A percentile compares a stretch with the other conserved stretches of the same genome.
These are phyloP conservation scores for Tetratostichococcus sp. DNA, from an alignment of 139 green algal species.

Conservation along the genomic window DNA sequence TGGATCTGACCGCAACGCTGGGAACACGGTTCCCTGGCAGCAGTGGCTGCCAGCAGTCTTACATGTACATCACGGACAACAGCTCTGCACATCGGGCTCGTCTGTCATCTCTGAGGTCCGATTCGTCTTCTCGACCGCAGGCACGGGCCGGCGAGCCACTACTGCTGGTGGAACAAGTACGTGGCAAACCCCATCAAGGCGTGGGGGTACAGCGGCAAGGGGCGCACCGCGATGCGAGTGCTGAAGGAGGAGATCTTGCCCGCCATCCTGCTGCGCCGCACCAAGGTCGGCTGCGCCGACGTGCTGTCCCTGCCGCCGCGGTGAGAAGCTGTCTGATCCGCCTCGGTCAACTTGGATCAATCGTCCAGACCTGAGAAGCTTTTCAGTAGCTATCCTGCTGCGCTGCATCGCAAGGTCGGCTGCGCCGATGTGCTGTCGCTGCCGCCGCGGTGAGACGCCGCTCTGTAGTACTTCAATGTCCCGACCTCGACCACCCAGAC, in stretches of 20 bases:
- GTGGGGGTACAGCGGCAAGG: conserved; percentile 54
- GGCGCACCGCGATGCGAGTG: conserved; percentile 52
- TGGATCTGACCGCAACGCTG: too few species aligned
- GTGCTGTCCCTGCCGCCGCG: conserved; percentile 85
- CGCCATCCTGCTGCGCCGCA: conserved; percentile 78
- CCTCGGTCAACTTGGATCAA: not conserved
- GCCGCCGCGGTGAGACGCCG: conserved; percentile 68
- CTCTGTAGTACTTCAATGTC: too few species aligned
- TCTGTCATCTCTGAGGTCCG: too few species aligned
- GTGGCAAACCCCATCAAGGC: conserved; percentile 83
- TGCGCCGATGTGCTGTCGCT: conserved; percentile 88
- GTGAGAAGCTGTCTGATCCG: conserved; percentile 8
- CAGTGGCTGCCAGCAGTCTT: too few species aligned
- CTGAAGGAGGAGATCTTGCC: conserved; percentile 62
- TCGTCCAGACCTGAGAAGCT: too few species aligned
- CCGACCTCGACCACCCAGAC: too few species aligned
- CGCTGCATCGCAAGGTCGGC: conserved; percentile 83
- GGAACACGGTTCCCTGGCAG: too few species aligned
- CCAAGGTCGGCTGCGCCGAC: conserved; percentile 84
- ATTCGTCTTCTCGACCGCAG: conserved; percentile 41
- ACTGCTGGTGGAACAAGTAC: conserved; percentile 78
- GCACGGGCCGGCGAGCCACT: conserved; percentile 61
- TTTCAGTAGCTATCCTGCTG: conserved; percentile 76
- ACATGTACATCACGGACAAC: not conserved
- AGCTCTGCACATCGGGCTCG: too few species aligned